phyloP scores from a whole-genome alignment of 2,329 filamentous ascomycete genomes.

The Fusarium pilosicola region DNA sequence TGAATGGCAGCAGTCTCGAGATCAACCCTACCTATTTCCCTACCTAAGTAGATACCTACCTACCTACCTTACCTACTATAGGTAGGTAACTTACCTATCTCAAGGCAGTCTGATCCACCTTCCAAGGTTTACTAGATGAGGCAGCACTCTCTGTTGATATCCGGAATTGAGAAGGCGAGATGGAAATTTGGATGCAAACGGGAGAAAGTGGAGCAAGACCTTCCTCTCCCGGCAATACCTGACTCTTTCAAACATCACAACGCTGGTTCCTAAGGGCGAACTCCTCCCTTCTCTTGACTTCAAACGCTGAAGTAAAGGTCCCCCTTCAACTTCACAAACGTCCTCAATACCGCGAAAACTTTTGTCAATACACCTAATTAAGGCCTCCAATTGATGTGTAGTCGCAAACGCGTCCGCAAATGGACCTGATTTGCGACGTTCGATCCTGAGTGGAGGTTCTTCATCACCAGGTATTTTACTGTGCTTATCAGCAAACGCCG shows the following conservation, averaged over 20 bases:
- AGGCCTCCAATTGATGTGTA: neutral
- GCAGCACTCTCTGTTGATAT: neutral
- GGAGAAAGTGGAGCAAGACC: conserved; percentile 16
- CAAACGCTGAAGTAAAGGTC: neutral
- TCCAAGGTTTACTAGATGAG: neutral
- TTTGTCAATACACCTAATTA: neutral
- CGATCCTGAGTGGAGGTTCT: neutral
- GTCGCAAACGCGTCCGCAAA: conserved; percentile 38
- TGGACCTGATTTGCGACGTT: conserved; percentile 34
- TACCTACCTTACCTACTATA: too few relatives aligned
- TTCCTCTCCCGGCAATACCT: neutral
- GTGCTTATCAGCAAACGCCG: conserved; percentile 2
- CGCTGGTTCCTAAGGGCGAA: neutral
- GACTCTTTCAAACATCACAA: neutral
- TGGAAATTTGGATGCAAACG: conserved; percentile 14
- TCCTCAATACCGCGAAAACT: neutral
- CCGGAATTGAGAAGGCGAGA: neutral
- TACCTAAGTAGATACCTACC: neutral
- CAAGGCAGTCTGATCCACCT: neutral
- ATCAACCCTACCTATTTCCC: neutral
- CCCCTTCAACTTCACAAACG: too few relatives aligned
- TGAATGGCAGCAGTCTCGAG: neutral
- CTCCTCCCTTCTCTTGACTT: neutral
- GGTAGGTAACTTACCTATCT: too few relatives aligned
- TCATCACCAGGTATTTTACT: neutral